These are phyloP conservation scores for Carnegiea gigantea DNA, from an alignment of 179 eudicot species.

Conservation along the genomic window DNA sequence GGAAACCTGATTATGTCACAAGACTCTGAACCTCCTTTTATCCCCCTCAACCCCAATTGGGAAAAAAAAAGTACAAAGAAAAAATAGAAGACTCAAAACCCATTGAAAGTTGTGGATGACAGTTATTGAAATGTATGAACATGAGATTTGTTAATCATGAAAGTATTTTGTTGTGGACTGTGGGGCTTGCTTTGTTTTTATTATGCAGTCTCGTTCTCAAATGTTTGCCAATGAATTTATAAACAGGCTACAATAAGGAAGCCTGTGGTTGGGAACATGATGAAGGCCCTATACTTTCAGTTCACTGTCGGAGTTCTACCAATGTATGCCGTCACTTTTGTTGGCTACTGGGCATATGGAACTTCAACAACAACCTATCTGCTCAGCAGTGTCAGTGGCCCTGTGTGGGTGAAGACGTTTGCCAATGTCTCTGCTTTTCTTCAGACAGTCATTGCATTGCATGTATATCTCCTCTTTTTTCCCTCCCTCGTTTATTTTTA, in stretches of 20 bases:
- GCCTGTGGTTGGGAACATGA: slow-evolving; percentile 87
- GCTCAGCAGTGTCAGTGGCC: slow-evolving; percentile 66
- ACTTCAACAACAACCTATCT: slow-evolving; percentile 50
- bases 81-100: background rate
- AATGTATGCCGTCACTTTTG: slow-evolving; percentile 65
- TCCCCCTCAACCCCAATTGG: too few species aligned
- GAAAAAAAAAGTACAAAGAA: background rate
- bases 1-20: background rate
- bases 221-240: slow-evolving; percentile 9
- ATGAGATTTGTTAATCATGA: background rate
- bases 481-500: background rate
- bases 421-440: slow-evolving; percentile 71
- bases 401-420: slow-evolving; percentile 65
- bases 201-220: background rate
- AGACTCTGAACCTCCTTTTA: too few species aligned
- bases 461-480: slow-evolving; percentile 41
- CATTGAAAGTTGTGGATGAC: background rate
- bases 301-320: slow-evolving; percentile 77
- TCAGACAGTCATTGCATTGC: slow-evolving; percentile 79
- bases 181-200: background rate
- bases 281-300: slow-evolving; percentile 92
- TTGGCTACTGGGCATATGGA: slow-evolving; percentile 97
- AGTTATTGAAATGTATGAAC: background rate
- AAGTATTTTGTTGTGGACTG: background rate
- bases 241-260: slow-evolving; percentile 73